phyloP scores from a whole-genome alignment of 306 rosid species.

The Medicago arabica region DNA sequence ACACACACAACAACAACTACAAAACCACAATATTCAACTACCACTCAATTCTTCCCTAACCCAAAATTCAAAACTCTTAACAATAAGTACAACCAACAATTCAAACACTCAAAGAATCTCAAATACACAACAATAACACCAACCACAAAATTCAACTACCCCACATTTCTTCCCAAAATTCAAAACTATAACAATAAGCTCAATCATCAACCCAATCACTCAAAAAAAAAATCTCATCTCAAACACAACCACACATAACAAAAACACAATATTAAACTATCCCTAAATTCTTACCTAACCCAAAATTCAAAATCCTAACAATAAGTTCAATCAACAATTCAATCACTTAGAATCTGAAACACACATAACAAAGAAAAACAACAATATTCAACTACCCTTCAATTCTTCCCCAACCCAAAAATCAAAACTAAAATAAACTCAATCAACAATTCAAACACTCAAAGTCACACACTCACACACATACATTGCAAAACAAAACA shows the following conservation, averaged over 20 bases:
- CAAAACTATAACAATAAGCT: background rate
- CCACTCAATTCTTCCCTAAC: background rate
- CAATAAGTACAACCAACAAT: slow-evolving; percentile 6
- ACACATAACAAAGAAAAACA: background rate
- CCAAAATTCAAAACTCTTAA: slow-evolving; percentile 15
- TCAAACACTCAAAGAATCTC: background rate
- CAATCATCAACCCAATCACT: background rate
- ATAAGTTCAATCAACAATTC: slow-evolving; percentile 4
- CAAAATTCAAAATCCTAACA: slow-evolving; percentile 17
- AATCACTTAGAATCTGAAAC: background rate
- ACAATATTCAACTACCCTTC: background rate
- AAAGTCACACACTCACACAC: background rate
- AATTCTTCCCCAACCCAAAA: slow-evolving; percentile 22
- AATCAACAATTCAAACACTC: slow-evolving; percentile 11
- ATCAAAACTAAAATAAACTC: background rate
- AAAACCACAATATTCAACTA: slow-evolving; percentile 12
- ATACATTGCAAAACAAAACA: background rate
- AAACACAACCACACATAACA: background rate
- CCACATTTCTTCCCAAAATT: background rate
- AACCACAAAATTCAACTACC: background rate
- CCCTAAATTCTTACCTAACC: background rate
- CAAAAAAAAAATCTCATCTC: background rate
- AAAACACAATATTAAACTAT: slow-evolving; percentile 3
- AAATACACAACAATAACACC: background rate
- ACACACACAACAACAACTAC: background rate